phyloP scores from a whole-genome alignment of 305 asterid species.

The Salvia sclarea region DNA sequence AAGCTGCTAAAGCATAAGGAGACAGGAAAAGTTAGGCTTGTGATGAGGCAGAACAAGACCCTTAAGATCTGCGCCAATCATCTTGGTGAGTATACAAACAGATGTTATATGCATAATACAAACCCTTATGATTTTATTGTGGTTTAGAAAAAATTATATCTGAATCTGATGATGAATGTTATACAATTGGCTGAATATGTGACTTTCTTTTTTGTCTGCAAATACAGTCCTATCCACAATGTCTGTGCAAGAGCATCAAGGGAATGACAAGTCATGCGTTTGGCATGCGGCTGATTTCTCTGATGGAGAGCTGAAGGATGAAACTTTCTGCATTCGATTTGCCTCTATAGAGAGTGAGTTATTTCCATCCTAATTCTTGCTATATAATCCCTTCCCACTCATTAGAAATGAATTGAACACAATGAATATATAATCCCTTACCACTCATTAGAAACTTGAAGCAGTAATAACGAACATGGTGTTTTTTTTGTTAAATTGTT shows the following conservation, averaged over 20 bases:
- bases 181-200: constrained; percentile 17
- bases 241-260: constrained; percentile 73
- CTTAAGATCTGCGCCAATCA: constrained; percentile 93
- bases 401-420: not conserved
- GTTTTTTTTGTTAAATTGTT: not conserved
- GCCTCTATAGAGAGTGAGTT: constrained; percentile 65
- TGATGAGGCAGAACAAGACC: constrained; percentile 93
- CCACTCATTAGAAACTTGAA: not conserved
- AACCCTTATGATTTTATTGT: not conserved
- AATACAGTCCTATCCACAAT: constrained; percentile 56
- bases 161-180: not conserved
- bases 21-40: constrained; percentile 74
- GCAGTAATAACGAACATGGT: not conserved
- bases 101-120: not conserved
- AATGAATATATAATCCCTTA: not conserved
- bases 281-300: constrained; percentile 90
- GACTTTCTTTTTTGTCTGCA: not conserved
- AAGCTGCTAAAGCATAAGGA: constrained; percentile 80
- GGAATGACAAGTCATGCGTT: constrained; percentile 81
- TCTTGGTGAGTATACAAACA: constrained; percentile 49
- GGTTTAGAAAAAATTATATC: no score
- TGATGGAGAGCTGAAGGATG: constrained; percentile 78
- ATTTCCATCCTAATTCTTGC: not conserved
- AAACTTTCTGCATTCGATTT: constrained; percentile 69
- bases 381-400: no score